Conservation (phyloP, 129 eudicot genomes). For the Pseudognaphalium luteoalbum region DNA sequence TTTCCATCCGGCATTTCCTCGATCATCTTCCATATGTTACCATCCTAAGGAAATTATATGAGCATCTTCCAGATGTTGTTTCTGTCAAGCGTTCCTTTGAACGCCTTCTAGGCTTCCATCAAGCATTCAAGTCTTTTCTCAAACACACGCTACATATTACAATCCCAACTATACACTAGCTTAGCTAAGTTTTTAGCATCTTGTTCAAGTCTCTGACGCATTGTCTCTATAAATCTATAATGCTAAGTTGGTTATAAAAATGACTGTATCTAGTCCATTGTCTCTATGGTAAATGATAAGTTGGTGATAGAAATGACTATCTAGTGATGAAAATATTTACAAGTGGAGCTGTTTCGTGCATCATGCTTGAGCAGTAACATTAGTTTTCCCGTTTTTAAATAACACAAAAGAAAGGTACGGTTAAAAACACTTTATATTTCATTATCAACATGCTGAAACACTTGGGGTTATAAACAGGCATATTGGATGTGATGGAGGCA, state of each 20-base stretch:
- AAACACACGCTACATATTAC: not conserved
- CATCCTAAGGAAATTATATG: too few species aligned
- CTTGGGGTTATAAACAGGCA: not conserved
- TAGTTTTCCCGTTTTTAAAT: not conserved
- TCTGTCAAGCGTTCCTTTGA: too few species aligned
- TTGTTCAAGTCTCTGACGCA: not conserved
- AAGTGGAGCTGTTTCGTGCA: not conserved
- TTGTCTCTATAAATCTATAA: too few species aligned
- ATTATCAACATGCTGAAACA: not conserved
- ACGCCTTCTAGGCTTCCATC: too few species aligned
- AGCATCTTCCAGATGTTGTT: too few species aligned
- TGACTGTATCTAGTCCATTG: not conserved
- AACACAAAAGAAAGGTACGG: not conserved
- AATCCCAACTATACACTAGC: not conserved
- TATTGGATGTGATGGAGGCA: not conserved
- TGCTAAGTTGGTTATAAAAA: not conserved
- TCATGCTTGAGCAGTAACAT: not conserved
- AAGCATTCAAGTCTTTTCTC: not conserved
- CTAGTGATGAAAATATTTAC: not conserved
- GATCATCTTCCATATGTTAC: too few species aligned
- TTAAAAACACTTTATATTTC: not conserved
- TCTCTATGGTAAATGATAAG: too few species aligned
- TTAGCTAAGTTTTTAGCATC: not conserved
- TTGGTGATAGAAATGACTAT: too few species aligned
- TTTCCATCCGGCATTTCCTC: too few species aligned